Base-by-base conservation (phyloP, 2,329 filamentous ascomycete species). In the Colletotrichum brevisporum region DNA sequence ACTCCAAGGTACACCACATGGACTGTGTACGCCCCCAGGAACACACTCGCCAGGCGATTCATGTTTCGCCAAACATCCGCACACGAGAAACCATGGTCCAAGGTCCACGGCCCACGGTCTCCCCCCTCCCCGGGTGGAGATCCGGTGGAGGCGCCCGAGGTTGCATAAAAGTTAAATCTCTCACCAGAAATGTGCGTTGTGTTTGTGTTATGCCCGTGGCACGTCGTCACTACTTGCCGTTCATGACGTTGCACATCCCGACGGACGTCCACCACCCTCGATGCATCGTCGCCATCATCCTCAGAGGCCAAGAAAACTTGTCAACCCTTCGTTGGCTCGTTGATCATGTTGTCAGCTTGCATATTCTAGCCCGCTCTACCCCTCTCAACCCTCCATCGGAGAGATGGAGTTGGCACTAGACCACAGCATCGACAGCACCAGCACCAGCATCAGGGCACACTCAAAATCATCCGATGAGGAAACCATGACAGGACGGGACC, bases 121-220 rank as follows among this genome's bases (percentile, higher is more conserved):
- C 15, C 60, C 6, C 36, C 43, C 39, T 59, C 51, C 12, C 55
- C 50, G 26, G 41, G 66, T 69, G 66, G 66, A 69, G 66, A 56
- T 69, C 62, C 50, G 62, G 66, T 60, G 66, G 66, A 69, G 62
- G 66, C 13, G 31, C n/a, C 55, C 56, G 50, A 21, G 8, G 16
- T 51, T 56, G 66, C 62, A 66, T 59, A 66, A 69, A 47, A 60
- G 50, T 56, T 55, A 60, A 69, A 69, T 69, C 41, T 66, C 66
- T 69, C 66, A 66, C 66, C 62, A 52, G 21, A 63, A 57, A 58
- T 52, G 39, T 59, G n/a, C 1, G 41, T 36, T 36, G 31, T 36
- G 31, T 10, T 36, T 36, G 31, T 10, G 31, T 36, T 10, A 15
- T 47, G 16, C 45, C 54, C 16, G 45, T 15, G 16, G 18, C 21